Percentiles rank a stretch among this genome's conserved stretches.
phyloP scores from a whole-genome alignment of 805 yeast species.

The Kodamaea lidongshanica region DNA sequence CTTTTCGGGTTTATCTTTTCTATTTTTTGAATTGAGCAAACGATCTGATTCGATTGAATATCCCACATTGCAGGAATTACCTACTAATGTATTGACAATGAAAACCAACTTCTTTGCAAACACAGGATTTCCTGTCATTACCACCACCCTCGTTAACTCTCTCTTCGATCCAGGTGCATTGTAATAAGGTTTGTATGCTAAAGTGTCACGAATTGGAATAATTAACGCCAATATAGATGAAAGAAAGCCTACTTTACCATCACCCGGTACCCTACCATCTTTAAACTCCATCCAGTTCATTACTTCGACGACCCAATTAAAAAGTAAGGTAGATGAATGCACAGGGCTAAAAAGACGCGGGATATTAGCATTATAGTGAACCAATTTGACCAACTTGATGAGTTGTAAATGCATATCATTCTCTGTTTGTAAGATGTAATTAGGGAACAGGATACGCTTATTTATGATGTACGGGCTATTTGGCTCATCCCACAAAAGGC shows the following conservation, averaged over 20 bases:
- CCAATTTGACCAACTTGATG: constrained; percentile 30
- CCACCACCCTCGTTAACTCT: constrained; percentile 44
- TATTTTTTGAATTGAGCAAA: not conserved
- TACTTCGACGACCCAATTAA: constrained; percentile 48
- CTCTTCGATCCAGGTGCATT: constrained; percentile 16
- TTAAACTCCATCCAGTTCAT: constrained; percentile 52
- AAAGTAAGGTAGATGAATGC: constrained; percentile 18
- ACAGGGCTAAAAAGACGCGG: constrained; percentile 40
- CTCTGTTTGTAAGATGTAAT: constrained; percentile 37
- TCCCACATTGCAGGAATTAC: no score
- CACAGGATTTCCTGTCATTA: constrained; percentile 54
- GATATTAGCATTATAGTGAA: constrained; percentile 36
- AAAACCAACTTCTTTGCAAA: constrained; percentile 56
- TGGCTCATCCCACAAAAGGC: constrained; percentile 11
- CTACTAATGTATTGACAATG: constrained; percentile 44
- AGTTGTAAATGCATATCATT: constrained; percentile 35
- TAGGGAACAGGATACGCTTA: constrained; percentile 33
- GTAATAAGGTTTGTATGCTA: constrained; percentile 6
- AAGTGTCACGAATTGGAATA: constrained; percentile 34
- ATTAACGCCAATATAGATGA: constrained; percentile 44
- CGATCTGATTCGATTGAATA: not conserved
- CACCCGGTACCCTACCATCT: constrained; percentile 30
- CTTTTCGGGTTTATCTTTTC: no score
- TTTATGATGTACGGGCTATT: constrained; percentile 23
- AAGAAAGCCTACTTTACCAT: constrained; percentile 31